Evolutionary conservation across 495 filamentous ascomycete genomes (phyloP), one percentile per base, ranked within the genome.

Genomic region (Penicillium malachiteum): DNA sequence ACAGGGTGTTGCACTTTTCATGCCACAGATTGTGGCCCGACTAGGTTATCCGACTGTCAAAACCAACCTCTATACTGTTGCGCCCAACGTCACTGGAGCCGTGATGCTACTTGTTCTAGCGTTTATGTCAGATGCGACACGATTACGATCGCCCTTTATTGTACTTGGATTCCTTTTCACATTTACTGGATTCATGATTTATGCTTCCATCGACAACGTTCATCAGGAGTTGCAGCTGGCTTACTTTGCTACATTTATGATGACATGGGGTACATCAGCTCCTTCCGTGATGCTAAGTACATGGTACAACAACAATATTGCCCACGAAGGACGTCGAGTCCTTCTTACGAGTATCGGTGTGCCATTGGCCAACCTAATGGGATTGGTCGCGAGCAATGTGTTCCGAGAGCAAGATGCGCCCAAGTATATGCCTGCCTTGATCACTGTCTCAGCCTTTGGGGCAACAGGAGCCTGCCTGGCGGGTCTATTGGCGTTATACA

Each of bases 251-350:
- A 82, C 77, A 12, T 91, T 90, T 63, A 87, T 90, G 86, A 89
- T 91, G 86, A 86, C 84, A n/a, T 90, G 87, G 65, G 77, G 77
- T 9, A 79, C 78, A 1, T 77, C 70, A 6, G 77, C 77, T 1
- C 78, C 76, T 1, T 78, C 74, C 1, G 77, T 80, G 4, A 59
- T 80, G n/a, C 59, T 80, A 17, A 72, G 74, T 43, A 68, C 66
- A 18, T 85, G 84, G 87, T 88, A 88, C 66, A 89, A 87, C 59
- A 92, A 92, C 71, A 92, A 92, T 53, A 80, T 86, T 30, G 85
- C 87, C 0, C 79, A 90, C 58, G 88, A 91, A 67, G 83, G 84
- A 11, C 80, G 81, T 11, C 84, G 88, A 11, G 75, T 90, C 5
- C 73, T 83, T 0, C 67, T 90, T 17, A 90, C 87, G 0, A 85